Base-by-base conservation (phyloP, 2,329 filamentous ascomycete genomes). In the Hypoxylon sp. region DNA sequence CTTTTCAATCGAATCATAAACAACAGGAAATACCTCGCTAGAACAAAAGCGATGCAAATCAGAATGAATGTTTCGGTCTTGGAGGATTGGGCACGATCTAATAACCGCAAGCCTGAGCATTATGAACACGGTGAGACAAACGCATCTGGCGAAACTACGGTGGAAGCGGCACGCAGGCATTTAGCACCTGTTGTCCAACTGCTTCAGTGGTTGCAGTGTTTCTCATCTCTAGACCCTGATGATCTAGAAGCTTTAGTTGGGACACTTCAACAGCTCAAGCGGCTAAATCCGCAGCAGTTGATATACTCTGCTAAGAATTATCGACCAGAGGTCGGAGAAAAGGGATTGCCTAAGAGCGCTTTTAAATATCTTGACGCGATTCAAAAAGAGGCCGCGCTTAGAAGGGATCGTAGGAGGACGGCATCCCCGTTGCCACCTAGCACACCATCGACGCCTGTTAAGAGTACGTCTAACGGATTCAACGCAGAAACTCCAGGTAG, bases 41-140 rank as follows among this genome's bases (percentile, higher is more conserved):
- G 96, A 58, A 99, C 96, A 17, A 99, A 99, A 80, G 96, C 96
- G 3, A 99, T 99, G 96, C 96, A 99, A 79, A 98, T 99, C 74
- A 93, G 96, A 72, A 98, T 99, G 94, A 99, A 99, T 78, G 90
- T 99, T 5, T 98, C 96, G 0, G 91, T 91, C 6, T 84, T 99
- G 19, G 96, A 99, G 80, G 96, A 99, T 77, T 99, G 96, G 96
- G 95, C 96, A 1, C 88, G 95, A 31, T 87, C 89, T 14, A 99
- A 99, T 81, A 98, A 97, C 78, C 89, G 96, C 29, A 91, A 97
- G 73, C 94, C 96, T 1, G 96, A 98, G 77, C 95, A 98, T 80
- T 98, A 94, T 78, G 95, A 99, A 79, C 92, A 94, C 73, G 95
- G 95, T 17, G 94, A 95, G 58, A 94, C 93, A 80, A 92, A 87